Evolutionary conservation across 257 asterid species (phyloP), one percentile per base, ranked within the genome.

Genomic region (Primulina huaijiensis): DNA sequence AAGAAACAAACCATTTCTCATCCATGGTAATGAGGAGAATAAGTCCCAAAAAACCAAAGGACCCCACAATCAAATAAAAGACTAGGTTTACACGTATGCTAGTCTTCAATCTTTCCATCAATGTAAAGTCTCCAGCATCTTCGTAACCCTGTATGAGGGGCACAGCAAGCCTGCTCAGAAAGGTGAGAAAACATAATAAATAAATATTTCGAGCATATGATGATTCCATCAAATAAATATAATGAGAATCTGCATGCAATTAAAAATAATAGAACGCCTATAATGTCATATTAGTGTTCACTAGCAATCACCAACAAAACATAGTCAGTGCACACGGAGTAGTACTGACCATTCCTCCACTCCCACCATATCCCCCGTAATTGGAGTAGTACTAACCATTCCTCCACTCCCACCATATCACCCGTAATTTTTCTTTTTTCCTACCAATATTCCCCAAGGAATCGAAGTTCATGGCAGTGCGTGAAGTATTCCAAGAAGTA

Each of bases 101-200:
- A 67, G 99, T 91, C 90, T 84, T 94, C 84, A 94, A 76, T 83
- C 97, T 87, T 82, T 94, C 97, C 71, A 82, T 74, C 84, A 91
- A 72, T 14, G 95, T 88, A 77, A 91, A 94, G 79, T 94, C 99
- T 31, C 97, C 99, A 71, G 99, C 96, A 79, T 94, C 99, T 88
- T 94, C 97, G 76, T 84, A 94, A 77, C 97, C 99, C 84, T 94
- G 99, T 75, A 94, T 81, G 75, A 94, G 97, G 75, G 99, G 99
- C 78, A 85, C 99, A 68, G 80, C 96, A 75, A 94, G 89, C 99
- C 99, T 94, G 90, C 72, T 72, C 86, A 72, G 61, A 60, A 70
- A 74, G 65, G 72, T 33, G 63, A 4, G 63, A 4, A 62, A 82
- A 68, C 69, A 73, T 50, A 31, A 56, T 9, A 46, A 60, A 55